A percentile compares a stretch with the other conserved stretches of the same genome.
Evolutionary conservation across 768 basidiomycete species (phyloP).

Genomic region (Boletus reticuloceps): DNA sequence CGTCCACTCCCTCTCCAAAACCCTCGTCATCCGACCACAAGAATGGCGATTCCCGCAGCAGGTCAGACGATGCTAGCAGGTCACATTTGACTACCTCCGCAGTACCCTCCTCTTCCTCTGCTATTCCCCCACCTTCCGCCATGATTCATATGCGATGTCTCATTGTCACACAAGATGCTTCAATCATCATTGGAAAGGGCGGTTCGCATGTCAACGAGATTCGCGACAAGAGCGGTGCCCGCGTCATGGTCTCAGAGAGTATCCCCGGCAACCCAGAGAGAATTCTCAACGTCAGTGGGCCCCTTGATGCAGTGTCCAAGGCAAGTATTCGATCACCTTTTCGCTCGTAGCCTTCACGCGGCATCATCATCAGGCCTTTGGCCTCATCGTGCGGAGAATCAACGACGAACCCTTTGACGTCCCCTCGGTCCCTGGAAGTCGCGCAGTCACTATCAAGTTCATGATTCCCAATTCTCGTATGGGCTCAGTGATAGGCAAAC

Average conservation of each 20-base stretch:
- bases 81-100: constrained; percentile 48
- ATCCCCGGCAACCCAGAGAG: constrained; percentile 99
- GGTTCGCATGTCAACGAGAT: constrained; percentile 99
- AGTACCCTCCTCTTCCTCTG: constrained; percentile 45
- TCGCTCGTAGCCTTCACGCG: background rate
- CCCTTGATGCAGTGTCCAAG: constrained; percentile 98
- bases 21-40: constrained; percentile 42
- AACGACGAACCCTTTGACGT: constrained; percentile 99
- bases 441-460: constrained; percentile 98
- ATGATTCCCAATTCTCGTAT: constrained; percentile 99
- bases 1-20: constrained; percentile 57
- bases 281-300: constrained; percentile 93
- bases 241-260: constrained; percentile 97
- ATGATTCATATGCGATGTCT: constrained; percentile 97
- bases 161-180: constrained; percentile 99
- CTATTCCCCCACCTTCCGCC: constrained; percentile 60
- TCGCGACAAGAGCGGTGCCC: constrained; percentile 93
- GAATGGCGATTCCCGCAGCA: constrained; percentile 38
- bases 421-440: constrained; percentile 95
- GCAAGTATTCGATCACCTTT: constrained; percentile 39
- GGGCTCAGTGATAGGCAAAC: constrained; percentile 98
- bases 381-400: constrained; percentile 96
- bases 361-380: constrained; percentile 72
- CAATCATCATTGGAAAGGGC: constrained; percentile 96
- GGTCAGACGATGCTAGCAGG: constrained; percentile 36